These are phyloP conservation scores for Mycena vitilis DNA, from an alignment of 768 basidiomycete species.

Conservation along the genomic window DNA sequence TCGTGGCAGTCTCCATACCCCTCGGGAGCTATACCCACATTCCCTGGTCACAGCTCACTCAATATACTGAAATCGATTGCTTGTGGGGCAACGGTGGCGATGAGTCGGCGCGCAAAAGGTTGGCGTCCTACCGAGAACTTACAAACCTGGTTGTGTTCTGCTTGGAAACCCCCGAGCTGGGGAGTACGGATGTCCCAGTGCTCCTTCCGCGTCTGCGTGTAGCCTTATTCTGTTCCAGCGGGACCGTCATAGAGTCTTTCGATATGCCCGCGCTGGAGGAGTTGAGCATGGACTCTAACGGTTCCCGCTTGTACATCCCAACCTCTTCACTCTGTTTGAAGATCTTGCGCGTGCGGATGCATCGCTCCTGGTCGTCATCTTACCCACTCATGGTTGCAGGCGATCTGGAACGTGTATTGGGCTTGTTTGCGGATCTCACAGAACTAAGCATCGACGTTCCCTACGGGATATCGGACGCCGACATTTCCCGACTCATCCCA, in stretches of 20 bases:
- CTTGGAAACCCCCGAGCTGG: background rate
- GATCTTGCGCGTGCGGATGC: background rate
- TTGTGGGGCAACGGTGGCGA: background rate
- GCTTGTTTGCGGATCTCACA: slow-evolving; percentile 16
- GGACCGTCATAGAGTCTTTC: background rate
- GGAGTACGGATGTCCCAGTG: background rate
- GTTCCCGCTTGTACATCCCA: background rate
- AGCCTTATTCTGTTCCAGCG: background rate
- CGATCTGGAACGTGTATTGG: slow-evolving; percentile 1
- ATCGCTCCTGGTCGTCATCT: background rate
- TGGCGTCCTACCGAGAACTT: slow-evolving; percentile 8
- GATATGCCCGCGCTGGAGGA: slow-evolving; percentile 24
- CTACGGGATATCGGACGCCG: background rate
- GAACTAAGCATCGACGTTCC: slow-evolving; percentile 16
- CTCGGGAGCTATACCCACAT: background rate
- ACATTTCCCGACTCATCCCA: slow-evolving; percentile 5
- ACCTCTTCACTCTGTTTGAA: slow-evolving; percentile 14
- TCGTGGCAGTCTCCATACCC: background rate
- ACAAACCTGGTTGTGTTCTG: slow-evolving; percentile 1
- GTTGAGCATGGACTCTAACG: background rate
- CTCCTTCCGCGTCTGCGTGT: slow-evolving; percentile 3
- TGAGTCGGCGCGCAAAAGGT: background rate
- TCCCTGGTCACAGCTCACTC: slow-evolving; percentile 26
- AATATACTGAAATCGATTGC: slow-evolving; percentile 12
- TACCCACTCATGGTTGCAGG: no score